phyloP scores from a whole-genome alignment of 2,329 filamentous ascomycete species.

The Penicillium sp. region DNA sequence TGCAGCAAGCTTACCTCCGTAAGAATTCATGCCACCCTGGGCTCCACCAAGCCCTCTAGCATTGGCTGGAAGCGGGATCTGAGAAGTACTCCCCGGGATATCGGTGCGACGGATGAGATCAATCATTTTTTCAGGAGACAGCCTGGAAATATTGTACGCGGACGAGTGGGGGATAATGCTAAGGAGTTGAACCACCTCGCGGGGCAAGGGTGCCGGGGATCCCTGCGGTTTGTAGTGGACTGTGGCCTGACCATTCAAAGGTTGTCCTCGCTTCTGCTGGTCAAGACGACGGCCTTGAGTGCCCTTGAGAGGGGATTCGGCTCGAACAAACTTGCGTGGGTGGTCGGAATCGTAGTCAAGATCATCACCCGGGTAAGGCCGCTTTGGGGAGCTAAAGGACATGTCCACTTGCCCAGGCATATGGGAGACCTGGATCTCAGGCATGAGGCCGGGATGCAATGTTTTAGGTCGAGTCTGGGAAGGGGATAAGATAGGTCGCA shows the following conservation, averaged over 20 bases:
- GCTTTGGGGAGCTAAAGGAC: constrained; percentile 53
- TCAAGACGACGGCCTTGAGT: constrained; percentile 84
- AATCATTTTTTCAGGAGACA: constrained; percentile 73
- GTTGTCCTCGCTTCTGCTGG: constrained; percentile 63
- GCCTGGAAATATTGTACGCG: constrained; percentile 71
- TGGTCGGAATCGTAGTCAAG: constrained; percentile 71
- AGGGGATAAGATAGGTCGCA: constrained; percentile 83
- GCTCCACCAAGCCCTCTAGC: constrained; percentile 34
- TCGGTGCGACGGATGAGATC: constrained; percentile 70
- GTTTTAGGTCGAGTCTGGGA: constrained; percentile 73
- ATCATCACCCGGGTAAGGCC: constrained; percentile 70
- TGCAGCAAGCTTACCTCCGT: constrained; percentile 36
- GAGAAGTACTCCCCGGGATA: constrained; percentile 60
- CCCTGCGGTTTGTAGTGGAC: constrained; percentile 56
- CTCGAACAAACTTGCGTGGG: constrained; percentile 83
- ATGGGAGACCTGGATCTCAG: constrained; percentile 39
- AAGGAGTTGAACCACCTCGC: constrained; percentile 65
- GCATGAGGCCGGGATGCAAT: constrained; percentile 33
- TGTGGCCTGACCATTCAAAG: constrained; percentile 32
- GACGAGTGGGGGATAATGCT: constrained; percentile 75
- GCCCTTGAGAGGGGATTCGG: constrained; percentile 91
- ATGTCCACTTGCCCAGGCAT: constrained; percentile 40
- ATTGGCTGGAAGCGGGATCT: constrained; percentile 42
- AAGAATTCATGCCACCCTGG: constrained; percentile 34
- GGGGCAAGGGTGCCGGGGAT: constrained; percentile 70